A percentile compares a stretch with the other conserved stretches of the same genome.
Conservation (phyloP, 495 filamentous ascomycete genomes). For the Penicillium cataractarum region DNA sequence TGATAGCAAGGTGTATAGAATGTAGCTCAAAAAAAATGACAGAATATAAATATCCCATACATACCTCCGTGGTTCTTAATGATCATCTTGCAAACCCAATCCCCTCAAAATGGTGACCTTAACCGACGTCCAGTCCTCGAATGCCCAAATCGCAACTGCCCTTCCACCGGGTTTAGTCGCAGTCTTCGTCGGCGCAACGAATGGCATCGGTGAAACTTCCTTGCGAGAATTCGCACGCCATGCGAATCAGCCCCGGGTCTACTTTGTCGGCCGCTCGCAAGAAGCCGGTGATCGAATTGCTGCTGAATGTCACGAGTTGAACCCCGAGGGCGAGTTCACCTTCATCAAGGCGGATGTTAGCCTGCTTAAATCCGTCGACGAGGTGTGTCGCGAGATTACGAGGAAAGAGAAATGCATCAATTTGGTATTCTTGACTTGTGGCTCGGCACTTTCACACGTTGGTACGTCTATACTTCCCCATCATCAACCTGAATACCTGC, state of each 20-base stretch:
- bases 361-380: slow-evolving; percentile 62
- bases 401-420: slow-evolving; percentile 60
- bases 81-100: neutral
- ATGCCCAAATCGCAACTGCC: slow-evolving; percentile 36
- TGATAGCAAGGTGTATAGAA: neutral
- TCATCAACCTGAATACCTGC: neutral
- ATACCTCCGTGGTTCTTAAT: neutral
- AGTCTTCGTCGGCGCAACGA: slow-evolving; percentile 65
- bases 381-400: slow-evolving; percentile 59
- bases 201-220: slow-evolving; percentile 61
- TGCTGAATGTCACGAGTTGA: slow-evolving; percentile 40
- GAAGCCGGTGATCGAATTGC: slow-evolving; percentile 47
- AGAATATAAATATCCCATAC: neutral
- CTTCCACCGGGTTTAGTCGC: slow-evolving; percentile 51
- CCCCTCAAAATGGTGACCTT: slow-evolving; percentile 39
- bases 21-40: neutral
- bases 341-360: slow-evolving; percentile 64
- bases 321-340: slow-evolving; percentile 40
- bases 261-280: slow-evolving; percentile 54
- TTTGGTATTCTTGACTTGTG: slow-evolving; percentile 55
- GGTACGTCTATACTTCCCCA: slow-evolving; percentile 18
- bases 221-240: slow-evolving; percentile 56
- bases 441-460: slow-evolving; percentile 15
- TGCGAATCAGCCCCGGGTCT: slow-evolving; percentile 43
- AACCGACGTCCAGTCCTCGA: slow-evolving; percentile 40